Evolutionary conservation across 1,139 yeast genomes (phyloP), one percentile per base, ranked within the genome.

Genomic region (Blastobotrys petasosporus): DNA sequence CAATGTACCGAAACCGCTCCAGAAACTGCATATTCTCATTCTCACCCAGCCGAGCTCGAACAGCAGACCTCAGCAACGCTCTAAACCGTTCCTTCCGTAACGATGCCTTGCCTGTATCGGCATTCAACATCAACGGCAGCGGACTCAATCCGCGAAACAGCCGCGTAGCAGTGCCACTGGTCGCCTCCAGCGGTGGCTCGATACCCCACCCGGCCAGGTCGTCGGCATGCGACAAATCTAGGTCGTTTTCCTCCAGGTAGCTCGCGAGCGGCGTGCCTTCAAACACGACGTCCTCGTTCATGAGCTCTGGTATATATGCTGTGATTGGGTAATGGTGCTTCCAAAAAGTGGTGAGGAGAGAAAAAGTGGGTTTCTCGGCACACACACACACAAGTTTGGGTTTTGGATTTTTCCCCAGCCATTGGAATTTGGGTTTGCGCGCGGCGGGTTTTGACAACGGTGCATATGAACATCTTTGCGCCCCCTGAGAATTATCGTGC

Each of bases 1-100:
- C 49, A 4, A 62, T 55, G 52, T 72, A 74, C 37, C 74, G 63
- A 53, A 73, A 72, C 46, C 73, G 68, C 47, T 74, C 78, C 39
- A 69, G 52, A 53, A 73, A 74, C 42, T 60, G 54, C 16, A 54
- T 39, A 15, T 60, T 65, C 47, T 69, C 73, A 11, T 51, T 54
- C 3, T 48, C 50, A 4, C 60, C 50, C 17, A 68, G 56, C 15
- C 51, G 46, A 17, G 63, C 50, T 34, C 51, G 48, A 29, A 66
- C 44, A 3, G 67, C 64, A 11, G 51, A 39, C 13, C 54, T 48
- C 7, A 65, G 40, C 39, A 62, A 45, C 7, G 45, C 39, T 1
- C 56, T 49, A 41, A 64, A 61, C 28, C 62, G 53, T 23, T 49
- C 51, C 35, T 51, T 49, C n/a, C 56, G 57, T 39, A 58, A 40